Percentiles rank a stretch among this genome's conserved stretches.
phyloP scores from a whole-genome alignment of 768 basidiomycete species.

The Podaxis mareebaensis region DNA sequence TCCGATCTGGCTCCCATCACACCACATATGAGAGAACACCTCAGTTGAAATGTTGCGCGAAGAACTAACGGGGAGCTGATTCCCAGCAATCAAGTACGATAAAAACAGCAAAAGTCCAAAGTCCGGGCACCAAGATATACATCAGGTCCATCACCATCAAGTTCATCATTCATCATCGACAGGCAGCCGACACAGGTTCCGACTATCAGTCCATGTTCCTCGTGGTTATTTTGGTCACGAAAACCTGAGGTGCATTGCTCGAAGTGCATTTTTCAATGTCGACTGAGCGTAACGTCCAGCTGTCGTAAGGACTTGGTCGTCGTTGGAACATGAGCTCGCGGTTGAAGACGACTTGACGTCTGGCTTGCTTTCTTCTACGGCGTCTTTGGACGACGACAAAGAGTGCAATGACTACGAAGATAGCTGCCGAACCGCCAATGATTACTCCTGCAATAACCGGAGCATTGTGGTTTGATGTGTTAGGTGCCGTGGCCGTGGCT shows the following conservation, averaged over 20 bases:
- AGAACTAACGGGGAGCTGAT: background rate
- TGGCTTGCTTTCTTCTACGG: background rate
- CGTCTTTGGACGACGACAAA: background rate
- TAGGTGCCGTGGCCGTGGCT: background rate
- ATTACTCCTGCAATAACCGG: background rate
- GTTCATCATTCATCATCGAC: background rate
- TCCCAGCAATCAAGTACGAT: background rate
- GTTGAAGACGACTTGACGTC: background rate
- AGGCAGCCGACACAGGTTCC: background rate
- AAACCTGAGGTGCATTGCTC: background rate
- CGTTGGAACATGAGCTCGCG: conserved; percentile 5
- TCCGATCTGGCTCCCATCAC: background rate
- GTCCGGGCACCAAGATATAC: background rate
- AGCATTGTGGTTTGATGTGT: background rate
- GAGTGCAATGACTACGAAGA: background rate
- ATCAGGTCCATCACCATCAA: background rate
- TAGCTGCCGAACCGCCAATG: background rate
- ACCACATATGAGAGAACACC: background rate
- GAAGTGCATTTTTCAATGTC: background rate
- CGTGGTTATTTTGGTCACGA: background rate
- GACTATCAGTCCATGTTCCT: background rate
- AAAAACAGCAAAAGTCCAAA: background rate
- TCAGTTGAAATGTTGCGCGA: background rate
- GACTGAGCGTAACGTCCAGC: background rate
- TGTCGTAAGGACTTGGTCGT: background rate